These are phyloP conservation scores for Physcomitrium patens DNA, from an alignment of 225 moss, liverwort and hornwort species.

Conservation along the genomic window DNA sequence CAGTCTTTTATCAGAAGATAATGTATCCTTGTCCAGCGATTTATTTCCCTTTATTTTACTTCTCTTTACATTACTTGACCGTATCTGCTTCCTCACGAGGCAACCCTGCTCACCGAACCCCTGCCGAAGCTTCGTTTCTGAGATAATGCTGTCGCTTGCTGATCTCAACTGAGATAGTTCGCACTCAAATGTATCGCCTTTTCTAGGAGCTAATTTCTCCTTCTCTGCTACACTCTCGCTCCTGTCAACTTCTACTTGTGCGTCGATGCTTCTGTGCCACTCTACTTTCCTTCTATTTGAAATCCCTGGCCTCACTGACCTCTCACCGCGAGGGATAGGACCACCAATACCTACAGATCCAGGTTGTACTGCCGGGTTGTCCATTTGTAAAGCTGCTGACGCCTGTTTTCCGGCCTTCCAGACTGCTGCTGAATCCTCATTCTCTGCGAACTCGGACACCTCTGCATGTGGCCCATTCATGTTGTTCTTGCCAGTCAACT, in stretches of 20 bases:
- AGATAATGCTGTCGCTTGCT: conserved; percentile 41
- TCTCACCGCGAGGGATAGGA: conserved; percentile 61
- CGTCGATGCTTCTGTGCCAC: conserved; percentile 49
- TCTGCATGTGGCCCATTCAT: conserved; percentile 53
- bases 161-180: conserved; percentile 39
- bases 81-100: conserved; percentile 52
- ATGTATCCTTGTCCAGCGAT: conserved; percentile 20
- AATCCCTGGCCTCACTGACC: conserved; percentile 51
- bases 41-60: conserved; percentile 23
- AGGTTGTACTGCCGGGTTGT: conserved; percentile 1
- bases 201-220: conserved; percentile 1
- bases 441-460: conserved; percentile 67
- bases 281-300: conserved; percentile 47
- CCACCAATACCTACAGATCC: conserved; percentile 27
- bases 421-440: conserved; percentile 42
- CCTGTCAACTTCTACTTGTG: conserved; percentile 33
- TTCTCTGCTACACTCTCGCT: background rate
- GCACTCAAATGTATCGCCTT: conserved; percentile 28
- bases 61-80: conserved; percentile 47
- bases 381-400: conserved; percentile 22
- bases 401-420: conserved; percentile 38
- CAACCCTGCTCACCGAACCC: conserved; percentile 30
- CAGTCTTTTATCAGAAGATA: conserved; percentile 17
- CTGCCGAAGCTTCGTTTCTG: conserved; percentile 42
- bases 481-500: conserved; percentile 70